Percentiles rank a stretch among this genome's conserved stretches.
Conservation (phyloP, 2,329 filamentous ascomycete genomes). For the Xylaria multiplex region DNA sequence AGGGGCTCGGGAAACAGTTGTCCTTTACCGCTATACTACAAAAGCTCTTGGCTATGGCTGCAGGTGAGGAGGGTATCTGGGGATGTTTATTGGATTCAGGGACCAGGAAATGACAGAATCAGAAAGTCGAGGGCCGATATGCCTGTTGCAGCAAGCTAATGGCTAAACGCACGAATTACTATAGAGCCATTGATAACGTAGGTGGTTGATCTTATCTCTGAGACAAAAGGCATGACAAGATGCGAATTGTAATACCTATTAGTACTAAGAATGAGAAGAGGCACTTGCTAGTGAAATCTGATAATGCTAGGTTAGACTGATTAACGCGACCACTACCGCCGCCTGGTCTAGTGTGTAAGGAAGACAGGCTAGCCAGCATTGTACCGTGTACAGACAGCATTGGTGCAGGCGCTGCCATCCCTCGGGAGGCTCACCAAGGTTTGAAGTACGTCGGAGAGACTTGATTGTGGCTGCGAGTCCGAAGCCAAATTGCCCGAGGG, state of each 20-base stretch:
- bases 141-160: constrained; percentile 40
- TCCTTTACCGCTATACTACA: constrained; percentile 34
- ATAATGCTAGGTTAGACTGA: constrained; percentile 28
- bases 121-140: constrained; percentile 36
- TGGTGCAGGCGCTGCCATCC: constrained; percentile 4
- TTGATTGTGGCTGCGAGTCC: constrained; percentile 37
- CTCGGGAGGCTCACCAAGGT: constrained; percentile 41
- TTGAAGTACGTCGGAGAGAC: constrained; percentile 39
- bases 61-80: constrained; percentile 35
- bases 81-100: constrained; percentile 33
- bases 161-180: constrained; percentile 43
- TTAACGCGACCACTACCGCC: constrained; percentile 31
- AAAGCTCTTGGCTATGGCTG: constrained; percentile 30
- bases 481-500: constrained; percentile 34
- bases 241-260: constrained; percentile 45
- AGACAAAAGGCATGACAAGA: constrained; percentile 46
- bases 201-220: constrained; percentile 46
- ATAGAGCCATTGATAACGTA: constrained; percentile 46
- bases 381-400: constrained; percentile 11
- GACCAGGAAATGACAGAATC: constrained; percentile 26
- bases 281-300: constrained; percentile 29
- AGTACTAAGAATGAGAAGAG: constrained; percentile 25
- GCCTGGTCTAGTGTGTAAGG: background rate
- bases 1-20: constrained; percentile 23
- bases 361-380: constrained; percentile 29